These are phyloP conservation scores for Hypocreales sp. DNA, from an alignment of 2,329 filamentous ascomycete genomes.

Conservation along the genomic window DNA sequence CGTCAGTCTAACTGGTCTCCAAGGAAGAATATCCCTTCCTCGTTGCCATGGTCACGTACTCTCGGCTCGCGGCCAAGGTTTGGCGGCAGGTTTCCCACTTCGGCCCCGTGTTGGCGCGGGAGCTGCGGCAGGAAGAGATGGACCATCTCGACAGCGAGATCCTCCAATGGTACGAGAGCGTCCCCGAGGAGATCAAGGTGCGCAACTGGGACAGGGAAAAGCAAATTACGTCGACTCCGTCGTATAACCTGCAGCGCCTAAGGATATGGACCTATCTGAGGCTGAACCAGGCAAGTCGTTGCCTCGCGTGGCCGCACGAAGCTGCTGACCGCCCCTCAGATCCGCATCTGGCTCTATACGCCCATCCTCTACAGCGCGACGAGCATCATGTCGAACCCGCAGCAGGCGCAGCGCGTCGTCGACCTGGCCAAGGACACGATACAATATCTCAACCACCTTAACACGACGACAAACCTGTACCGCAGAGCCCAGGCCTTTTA, in stretches of 20 bases:
- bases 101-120: conserved; percentile 42
- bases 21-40: conserved; percentile 52
- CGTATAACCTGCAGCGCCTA: conserved; percentile 55
- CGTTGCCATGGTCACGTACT: conserved; percentile 73
- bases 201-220: conserved; percentile 43
- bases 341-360: conserved; percentile 78
- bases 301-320: background rate
- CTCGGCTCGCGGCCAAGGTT: conserved; percentile 68
- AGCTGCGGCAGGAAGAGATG: conserved; percentile 59
- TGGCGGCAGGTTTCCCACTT: conserved; percentile 67
- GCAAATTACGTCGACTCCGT: conserved; percentile 36
- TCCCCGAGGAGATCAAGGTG: conserved; percentile 45
- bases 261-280: conserved; percentile 75
- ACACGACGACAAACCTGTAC: conserved; percentile 59
- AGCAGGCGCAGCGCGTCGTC: conserved; percentile 58
- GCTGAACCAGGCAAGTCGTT: conserved; percentile 50
- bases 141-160: conserved; percentile 71
- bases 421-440: conserved; percentile 67
- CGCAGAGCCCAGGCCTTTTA: conserved; percentile 59
- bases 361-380: conserved; percentile 73
- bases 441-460: conserved; percentile 52
- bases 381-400: conserved; percentile 63
- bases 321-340: conserved; percentile 16
- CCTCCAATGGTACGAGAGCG: conserved; percentile 68
- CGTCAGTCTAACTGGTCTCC: too few species aligned